phyloP scores from a whole-genome alignment of 2,329 filamentous ascomycete species.

The Xylaria sp. region DNA sequence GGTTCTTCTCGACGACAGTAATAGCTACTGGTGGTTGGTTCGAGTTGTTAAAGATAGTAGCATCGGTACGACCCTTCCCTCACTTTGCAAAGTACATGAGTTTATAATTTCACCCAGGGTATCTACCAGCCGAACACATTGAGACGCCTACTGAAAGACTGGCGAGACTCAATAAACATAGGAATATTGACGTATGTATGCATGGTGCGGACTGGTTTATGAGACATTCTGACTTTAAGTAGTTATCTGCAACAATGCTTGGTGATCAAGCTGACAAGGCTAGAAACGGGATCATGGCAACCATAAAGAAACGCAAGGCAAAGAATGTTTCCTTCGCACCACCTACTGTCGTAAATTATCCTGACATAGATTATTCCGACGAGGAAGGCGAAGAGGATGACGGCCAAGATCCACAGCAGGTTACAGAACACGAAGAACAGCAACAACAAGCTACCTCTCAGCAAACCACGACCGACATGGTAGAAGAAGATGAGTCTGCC shows the following conservation, averaged over 20 bases:
- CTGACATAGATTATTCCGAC: constrained; percentile 86
- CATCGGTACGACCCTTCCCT: constrained; percentile 68
- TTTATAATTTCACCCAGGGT: constrained; percentile 67
- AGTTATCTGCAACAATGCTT: constrained; percentile 72
- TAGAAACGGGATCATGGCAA: constrained; percentile 84
- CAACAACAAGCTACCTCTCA: constrained; percentile 48
- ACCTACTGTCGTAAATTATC: constrained; percentile 88
- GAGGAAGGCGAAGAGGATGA: constrained; percentile 72
- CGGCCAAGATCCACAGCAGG: constrained; percentile 53
- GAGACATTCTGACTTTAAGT: constrained; percentile 48
- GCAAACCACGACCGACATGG: constrained; percentile 49
- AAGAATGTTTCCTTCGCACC: constrained; percentile 89
- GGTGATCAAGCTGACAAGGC: constrained; percentile 77
- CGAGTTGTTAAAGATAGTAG: constrained; percentile 97
- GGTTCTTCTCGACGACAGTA: constrained; percentile 97
- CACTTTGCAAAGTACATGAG: background rate
- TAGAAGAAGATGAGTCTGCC: constrained; percentile 62
- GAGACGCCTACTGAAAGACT: constrained; percentile 96
- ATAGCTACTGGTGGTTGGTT: constrained; percentile 99
- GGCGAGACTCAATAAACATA: constrained; percentile 94
- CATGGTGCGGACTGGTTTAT: background rate
- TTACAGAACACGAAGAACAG: constrained; percentile 48
- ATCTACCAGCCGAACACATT: constrained; percentile 96
- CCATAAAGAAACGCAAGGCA: constrained; percentile 81
- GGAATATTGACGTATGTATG: constrained; percentile 88